Conservation (phyloP, 257 asterid genomes). For the Scutellaria baicalensis region DNA sequence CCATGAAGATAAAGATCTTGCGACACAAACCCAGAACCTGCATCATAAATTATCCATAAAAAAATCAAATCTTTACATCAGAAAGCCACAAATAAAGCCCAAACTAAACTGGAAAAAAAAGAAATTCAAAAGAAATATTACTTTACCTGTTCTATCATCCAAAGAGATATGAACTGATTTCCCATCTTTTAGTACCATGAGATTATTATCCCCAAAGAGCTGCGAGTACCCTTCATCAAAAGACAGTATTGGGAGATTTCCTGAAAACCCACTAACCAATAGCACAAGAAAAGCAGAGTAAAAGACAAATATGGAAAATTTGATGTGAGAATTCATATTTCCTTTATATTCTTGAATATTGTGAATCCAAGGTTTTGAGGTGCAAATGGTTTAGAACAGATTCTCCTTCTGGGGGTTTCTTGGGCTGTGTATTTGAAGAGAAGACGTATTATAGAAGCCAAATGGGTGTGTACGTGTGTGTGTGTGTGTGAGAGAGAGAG, state of each 20-base stretch:
- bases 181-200: conserved; percentile 68
- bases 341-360: background rate
- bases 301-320: conserved; percentile 9
- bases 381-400: background rate
- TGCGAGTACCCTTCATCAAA: conserved; percentile 90
- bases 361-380: background rate
- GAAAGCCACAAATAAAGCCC: background rate
- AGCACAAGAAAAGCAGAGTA: conserved; percentile 25
- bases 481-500: conserved; percentile 1
- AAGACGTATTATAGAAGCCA: conserved; percentile 28
- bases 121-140: background rate
- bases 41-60: background rate
- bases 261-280: conserved; percentile 47
- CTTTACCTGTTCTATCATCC: conserved; percentile 73
- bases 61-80: conserved; percentile 14
- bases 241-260: conserved; percentile 56
- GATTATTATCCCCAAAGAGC: conserved; percentile 73
- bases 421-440: conserved; percentile 8
- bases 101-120: background rate
- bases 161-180: conserved; percentile 62
- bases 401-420: conserved; percentile 1
- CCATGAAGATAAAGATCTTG: conserved; percentile 86
- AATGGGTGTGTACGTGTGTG: conserved; percentile 3
- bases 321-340: conserved; percentile 30
- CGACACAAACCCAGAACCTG: conserved; percentile 91